Percentiles rank a stretch among this genome's conserved stretches.
Evolutionary conservation across 78 protist genomes (phyloP).

Genomic region (Bigelowiella natans): DNA sequence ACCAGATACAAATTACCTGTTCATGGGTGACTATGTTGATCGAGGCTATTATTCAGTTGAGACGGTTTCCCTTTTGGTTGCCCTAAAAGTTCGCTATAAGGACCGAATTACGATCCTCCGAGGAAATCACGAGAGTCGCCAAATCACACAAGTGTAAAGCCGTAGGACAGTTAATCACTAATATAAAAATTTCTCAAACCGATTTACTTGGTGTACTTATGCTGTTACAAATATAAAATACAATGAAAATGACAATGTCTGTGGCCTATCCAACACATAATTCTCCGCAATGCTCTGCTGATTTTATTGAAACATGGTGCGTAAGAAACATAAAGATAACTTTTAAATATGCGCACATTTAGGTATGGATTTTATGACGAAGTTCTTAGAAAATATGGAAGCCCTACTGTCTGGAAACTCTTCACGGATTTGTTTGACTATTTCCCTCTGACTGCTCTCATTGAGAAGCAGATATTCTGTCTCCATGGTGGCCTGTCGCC

Average conservation of each 20-base stretch:
- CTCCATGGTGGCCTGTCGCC: conserved; percentile 93
- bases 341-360: background rate
- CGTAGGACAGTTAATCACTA: too few relatives aligned
- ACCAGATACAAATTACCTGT: conserved; percentile 80
- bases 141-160: conserved; percentile 82
- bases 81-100: conserved; percentile 48
- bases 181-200: too few relatives aligned
- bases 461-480: conserved; percentile 66
- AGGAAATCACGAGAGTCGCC: conserved; percentile 90
- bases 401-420: conserved; percentile 74
- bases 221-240: too few relatives aligned
- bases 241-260: too few relatives aligned
- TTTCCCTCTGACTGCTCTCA: background rate
- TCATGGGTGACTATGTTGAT: conserved; percentile 86
- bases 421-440: conserved; percentile 60
- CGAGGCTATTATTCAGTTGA: conserved; percentile 86
- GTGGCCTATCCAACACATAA: too few relatives aligned
- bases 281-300: too few relatives aligned
- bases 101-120: conserved; percentile 71
- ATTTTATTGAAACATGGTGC: too few relatives aligned
- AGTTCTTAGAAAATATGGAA: conserved; percentile 78
- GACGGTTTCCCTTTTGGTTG: conserved; percentile 57
- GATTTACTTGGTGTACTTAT: too few relatives aligned
- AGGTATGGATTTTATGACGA: conserved; percentile 87
- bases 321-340: background rate